Evolutionary conservation across 495 filamentous ascomycete species (phyloP).

Genomic region (Podospora pseudocomata): DNA sequence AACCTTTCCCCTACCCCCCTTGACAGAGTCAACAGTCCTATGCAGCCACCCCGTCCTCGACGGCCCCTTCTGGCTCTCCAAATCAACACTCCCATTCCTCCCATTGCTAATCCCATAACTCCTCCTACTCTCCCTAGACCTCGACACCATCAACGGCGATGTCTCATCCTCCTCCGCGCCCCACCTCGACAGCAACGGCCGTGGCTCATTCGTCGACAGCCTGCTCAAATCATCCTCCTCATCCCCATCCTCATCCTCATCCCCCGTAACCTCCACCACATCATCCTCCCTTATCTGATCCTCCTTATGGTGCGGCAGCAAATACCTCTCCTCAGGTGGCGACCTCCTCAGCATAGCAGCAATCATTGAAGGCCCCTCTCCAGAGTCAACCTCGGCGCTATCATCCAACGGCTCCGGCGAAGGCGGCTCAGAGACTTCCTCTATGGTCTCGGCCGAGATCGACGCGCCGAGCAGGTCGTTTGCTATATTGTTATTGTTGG

Average conservation of each 20-base stretch:
- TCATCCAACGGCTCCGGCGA: conserved; percentile 43
- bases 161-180: conserved; percentile 32
- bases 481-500: conserved; percentile 8
- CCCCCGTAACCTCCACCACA: conserved; percentile 14
- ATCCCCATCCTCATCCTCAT: conserved; percentile 9
- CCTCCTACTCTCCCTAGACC: conserved; percentile 24
- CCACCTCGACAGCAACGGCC: conserved; percentile 5
- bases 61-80: conserved; percentile 41
- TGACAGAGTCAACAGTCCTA: conserved; percentile 9
- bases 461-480: conserved; percentile 18
- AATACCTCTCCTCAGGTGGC: conserved; percentile 32
- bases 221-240: conserved; percentile 16
- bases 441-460: conserved; percentile 44
- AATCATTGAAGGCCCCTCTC: conserved; percentile 54
- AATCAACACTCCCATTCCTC: conserved; percentile 30
- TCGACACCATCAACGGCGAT: conserved; percentile 36
- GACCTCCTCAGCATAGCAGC: conserved; percentile 61
- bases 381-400: conserved; percentile 23
- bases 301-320: conserved; percentile 8
- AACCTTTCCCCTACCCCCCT: conserved; percentile 10
- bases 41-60: conserved; percentile 20
- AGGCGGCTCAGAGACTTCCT: conserved; percentile 59
- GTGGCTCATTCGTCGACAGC: conserved; percentile 3
- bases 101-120: conserved; percentile 24
- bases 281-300: conserved; percentile 23